phyloP scores from a whole-genome alignment of 768 basidiomycete genomes.

The Solioccasus polychromus region DNA sequence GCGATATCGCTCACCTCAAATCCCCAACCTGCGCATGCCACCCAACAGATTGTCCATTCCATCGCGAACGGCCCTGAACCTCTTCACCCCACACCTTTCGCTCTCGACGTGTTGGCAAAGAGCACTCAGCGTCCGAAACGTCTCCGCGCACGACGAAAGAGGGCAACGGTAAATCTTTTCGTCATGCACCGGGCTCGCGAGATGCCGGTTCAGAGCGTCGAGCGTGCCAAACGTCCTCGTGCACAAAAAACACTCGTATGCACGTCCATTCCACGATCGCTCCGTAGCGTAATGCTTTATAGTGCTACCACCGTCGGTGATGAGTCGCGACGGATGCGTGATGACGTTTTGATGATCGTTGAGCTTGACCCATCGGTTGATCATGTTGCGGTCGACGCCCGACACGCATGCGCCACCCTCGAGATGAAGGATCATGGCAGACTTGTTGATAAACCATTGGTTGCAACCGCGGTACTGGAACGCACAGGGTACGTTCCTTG shows the following conservation, averaged over 20 bases:
- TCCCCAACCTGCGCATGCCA: conserved; percentile 11
- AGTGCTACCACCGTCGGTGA: conserved; percentile 30
- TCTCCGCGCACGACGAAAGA: conserved; percentile 36
- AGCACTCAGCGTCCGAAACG: conserved; percentile 53
- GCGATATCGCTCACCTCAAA: conserved; percentile 10
- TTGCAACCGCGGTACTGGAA: conserved; percentile 40
- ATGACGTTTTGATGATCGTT: conserved; percentile 48
- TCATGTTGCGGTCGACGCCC: conserved; percentile 39
- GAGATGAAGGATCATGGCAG: conserved; percentile 60
- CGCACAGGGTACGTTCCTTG: conserved; percentile 36
- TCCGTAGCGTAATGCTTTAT: conserved; percentile 30
- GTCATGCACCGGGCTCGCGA: conserved; percentile 59
- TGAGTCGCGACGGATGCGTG: conserved; percentile 53
- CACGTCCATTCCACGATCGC: conserved; percentile 39
- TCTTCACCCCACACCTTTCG: conserved; percentile 52
- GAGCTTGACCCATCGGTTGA: conserved; percentile 36
- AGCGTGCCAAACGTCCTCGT: conserved; percentile 41
- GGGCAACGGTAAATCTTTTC: conserved; percentile 57
- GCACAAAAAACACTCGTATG: conserved; percentile 67
- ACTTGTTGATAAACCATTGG: conserved; percentile 45
- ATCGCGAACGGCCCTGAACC: conserved; percentile 41
- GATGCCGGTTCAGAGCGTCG: conserved; percentile 53
- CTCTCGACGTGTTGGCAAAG: conserved; percentile 67
- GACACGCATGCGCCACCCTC: conserved; percentile 59
- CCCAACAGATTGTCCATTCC: conserved; percentile 37